Evolutionary conservation across 805 yeast species (phyloP).

Genomic region (Komagataella pseudopastoris): DNA sequence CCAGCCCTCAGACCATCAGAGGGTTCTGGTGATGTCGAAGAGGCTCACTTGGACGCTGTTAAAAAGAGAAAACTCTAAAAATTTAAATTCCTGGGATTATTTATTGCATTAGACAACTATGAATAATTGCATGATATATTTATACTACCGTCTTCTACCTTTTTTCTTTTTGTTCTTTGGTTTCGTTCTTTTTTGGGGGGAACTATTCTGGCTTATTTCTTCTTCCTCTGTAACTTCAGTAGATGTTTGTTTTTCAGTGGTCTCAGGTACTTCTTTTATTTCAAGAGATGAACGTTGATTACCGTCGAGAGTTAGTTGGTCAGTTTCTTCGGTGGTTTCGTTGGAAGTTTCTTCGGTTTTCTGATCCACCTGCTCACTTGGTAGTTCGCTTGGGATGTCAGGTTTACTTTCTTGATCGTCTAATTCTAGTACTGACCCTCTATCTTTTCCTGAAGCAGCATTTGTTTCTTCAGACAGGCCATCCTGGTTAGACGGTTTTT

Average conservation of each 20-base stretch:
- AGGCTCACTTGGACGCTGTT: slow-evolving; percentile 13
- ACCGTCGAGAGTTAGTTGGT: background rate
- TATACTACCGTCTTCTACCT: background rate
- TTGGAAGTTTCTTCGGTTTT: background rate
- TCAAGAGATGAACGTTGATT: background rate
- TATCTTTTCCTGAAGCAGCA: background rate
- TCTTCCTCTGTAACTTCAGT: background rate
- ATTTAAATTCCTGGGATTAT: background rate
- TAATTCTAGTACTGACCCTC: background rate
- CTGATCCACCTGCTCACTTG: background rate
- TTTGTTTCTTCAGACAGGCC: background rate
- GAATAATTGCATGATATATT: slow-evolving; percentile 1
- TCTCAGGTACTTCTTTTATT: background rate
- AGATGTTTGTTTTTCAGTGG: background rate
- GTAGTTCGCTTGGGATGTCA: background rate
- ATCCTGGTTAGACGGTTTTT: background rate
- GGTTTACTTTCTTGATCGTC: background rate
- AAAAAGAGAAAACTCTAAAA: slow-evolving; percentile 19
- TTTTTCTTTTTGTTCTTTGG: background rate
- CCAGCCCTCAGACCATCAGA: slow-evolving; percentile 27
- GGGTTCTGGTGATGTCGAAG: slow-evolving; percentile 17
- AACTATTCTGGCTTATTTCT: background rate
- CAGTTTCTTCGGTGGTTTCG: background rate
- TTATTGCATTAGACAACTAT: background rate
- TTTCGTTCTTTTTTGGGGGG: background rate